Evolutionary conservation across 805 yeast genomes (phyloP).

Genomic region (Hanseniaspora thailandica): DNA sequence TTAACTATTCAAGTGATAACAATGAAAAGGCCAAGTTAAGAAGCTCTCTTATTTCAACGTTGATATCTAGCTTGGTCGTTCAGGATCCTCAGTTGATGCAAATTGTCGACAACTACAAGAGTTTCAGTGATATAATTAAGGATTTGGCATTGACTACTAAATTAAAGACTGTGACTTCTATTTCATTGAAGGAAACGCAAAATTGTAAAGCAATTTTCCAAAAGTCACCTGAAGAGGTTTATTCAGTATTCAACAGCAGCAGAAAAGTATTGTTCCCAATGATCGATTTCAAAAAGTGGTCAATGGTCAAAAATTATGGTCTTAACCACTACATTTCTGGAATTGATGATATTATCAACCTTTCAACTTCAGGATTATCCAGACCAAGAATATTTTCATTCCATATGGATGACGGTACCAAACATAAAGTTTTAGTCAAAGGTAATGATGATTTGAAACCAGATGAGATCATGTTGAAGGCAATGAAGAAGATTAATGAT

Average conservation of each 20-base stretch:
- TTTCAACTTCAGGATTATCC: constrained; percentile 79
- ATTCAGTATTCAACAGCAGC: not conserved
- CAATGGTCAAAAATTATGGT: not conserved
- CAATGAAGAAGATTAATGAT: constrained; percentile 71
- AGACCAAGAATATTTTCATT: constrained; percentile 68
- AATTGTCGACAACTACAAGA: not conserved
- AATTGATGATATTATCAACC: constrained; percentile 29
- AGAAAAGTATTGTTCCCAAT: not conserved
- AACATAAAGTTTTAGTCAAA: constrained; percentile 55
- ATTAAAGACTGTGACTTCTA: not conserved
- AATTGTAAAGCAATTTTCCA: not conserved
- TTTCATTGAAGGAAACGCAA: not conserved
- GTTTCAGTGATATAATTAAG: not conserved
- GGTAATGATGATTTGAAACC: constrained; percentile 87
- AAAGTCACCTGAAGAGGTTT: not conserved
- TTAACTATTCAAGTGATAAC: constrained; percentile 2
- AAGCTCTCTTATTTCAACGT: not conserved
- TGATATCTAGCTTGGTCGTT: not conserved
- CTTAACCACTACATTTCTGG: constrained; percentile 8
- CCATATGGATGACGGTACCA: constrained; percentile 44
- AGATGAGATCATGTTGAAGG: constrained; percentile 96
- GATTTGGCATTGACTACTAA: not conserved
- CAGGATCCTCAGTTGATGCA: not conserved
- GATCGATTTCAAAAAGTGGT: not conserved
- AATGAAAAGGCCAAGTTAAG: constrained; percentile 2